phyloP scores from a whole-genome alignment of 768 basidiomycete genomes.

The Pleurotus platypus region DNA sequence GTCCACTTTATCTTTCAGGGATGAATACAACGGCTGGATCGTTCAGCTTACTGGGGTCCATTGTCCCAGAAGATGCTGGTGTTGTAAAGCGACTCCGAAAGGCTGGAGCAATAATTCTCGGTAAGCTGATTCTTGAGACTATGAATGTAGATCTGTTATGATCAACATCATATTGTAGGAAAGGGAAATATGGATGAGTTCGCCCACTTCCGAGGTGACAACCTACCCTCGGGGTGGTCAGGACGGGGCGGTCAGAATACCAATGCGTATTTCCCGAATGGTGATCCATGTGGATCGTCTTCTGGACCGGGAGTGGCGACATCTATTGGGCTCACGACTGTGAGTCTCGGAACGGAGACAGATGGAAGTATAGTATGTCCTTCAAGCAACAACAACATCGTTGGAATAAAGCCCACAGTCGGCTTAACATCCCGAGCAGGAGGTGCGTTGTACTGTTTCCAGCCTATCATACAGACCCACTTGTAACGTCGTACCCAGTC shows the following conservation, averaged over 20 bases:
- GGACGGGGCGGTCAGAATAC: conserved; percentile 50
- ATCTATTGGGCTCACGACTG: conserved; percentile 48
- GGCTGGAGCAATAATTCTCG: conserved; percentile 6
- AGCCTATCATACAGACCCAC: not conserved
- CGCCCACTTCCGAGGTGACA: conserved; percentile 4
- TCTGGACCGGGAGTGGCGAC: conserved; percentile 55
- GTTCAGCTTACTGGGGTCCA: conserved; percentile 35
- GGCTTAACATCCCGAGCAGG: conserved; percentile 58
- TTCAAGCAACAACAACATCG: conserved; percentile 48
- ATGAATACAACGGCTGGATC: conserved; percentile 25
- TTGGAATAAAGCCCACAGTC: conserved; percentile 58
- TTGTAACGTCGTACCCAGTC: conserved; percentile 27
- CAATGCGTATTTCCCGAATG: conserved; percentile 46
- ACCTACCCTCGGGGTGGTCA: conserved; percentile 52
- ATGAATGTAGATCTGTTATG: not conserved
- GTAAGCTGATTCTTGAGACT: not conserved
- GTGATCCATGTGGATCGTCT: conserved; percentile 55
- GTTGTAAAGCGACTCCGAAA: conserved; percentile 34
- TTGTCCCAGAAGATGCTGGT: conserved; percentile 43
- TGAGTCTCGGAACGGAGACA: conserved; percentile 47
- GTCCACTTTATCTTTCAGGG: not conserved
- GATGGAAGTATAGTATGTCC: conserved; percentile 57
- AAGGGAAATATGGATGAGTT: conserved; percentile 1
- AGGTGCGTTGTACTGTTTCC: conserved; percentile 26
- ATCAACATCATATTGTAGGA: not conserved